Evolutionary conservation across 495 filamentous ascomycete genomes (phyloP).

Genomic region (Hapsidospora chrysogenum): DNA sequence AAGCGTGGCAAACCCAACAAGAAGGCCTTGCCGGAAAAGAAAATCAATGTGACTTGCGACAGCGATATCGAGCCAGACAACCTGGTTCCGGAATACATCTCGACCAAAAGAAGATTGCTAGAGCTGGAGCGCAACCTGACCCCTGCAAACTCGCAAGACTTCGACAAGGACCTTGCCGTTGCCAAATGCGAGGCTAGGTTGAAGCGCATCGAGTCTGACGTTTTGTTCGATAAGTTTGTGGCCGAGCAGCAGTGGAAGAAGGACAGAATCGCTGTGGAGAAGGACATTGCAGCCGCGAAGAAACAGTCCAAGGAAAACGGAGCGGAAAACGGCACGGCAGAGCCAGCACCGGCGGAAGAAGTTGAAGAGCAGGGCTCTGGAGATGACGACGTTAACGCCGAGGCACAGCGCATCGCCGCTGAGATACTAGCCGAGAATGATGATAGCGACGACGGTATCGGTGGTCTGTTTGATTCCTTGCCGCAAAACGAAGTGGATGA

Average conservation of each 20-base stretch:
- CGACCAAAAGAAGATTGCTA: conserved; percentile 54
- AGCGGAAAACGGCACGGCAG: no score
- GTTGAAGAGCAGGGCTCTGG: conserved; percentile 4
- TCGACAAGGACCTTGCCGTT: conserved; percentile 28
- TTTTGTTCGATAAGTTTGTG: conserved; percentile 65
- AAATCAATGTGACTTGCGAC: conserved; percentile 24
- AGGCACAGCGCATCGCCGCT: conserved; percentile 31
- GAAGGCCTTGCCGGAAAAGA: conserved; percentile 16
- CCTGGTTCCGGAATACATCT: conserved; percentile 58
- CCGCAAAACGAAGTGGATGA: conserved; percentile 43
- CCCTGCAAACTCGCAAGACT: conserved; percentile 10
- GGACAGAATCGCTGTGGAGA: conserved; percentile 47
- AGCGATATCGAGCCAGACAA: conserved; percentile 54
- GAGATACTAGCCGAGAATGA: conserved; percentile 33
- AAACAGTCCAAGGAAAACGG: conserved; percentile 17
- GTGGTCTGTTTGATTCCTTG: conserved; percentile 50
- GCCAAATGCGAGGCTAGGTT: conserved; percentile 53
- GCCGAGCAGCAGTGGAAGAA: conserved; percentile 61
- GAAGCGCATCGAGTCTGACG: conserved; percentile 61
- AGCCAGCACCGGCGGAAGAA: conserved; percentile 8
- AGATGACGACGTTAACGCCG: conserved; percentile 29
- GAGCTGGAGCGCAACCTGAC: conserved; percentile 39
- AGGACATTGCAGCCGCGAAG: conserved; percentile 28
- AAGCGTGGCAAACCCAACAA: conserved; percentile 13
- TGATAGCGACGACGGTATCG: conserved; percentile 33